phyloP scores from a whole-genome alignment of 2,329 filamentous ascomycete genomes.

The Fusarium falciforme region DNA sequence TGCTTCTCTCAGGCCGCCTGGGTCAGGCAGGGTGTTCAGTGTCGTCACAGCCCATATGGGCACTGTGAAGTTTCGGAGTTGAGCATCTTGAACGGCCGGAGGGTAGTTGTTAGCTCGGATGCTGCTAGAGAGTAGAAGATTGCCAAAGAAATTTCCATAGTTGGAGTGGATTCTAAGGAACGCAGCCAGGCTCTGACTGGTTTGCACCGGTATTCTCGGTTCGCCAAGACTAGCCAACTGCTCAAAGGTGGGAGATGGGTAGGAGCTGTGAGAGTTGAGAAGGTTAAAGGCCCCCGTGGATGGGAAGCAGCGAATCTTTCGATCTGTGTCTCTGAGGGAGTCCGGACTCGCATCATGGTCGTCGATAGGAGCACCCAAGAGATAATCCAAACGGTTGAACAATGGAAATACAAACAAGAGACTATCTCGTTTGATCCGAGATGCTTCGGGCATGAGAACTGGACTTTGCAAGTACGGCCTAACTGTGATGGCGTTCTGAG shows the following conservation, averaged over 20 bases:
- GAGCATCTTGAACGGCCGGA: neutral
- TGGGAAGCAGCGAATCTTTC: neutral
- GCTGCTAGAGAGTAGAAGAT: neutral
- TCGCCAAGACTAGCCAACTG: neutral
- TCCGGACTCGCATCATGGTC: neutral
- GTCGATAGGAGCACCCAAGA: neutral
- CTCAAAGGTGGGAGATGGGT: rapidly evolving
- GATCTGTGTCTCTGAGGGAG: neutral
- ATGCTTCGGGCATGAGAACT: neutral
- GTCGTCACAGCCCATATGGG: conserved; percentile 5
- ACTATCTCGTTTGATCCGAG: neutral
- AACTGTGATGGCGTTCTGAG: neutral
- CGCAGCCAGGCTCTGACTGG: rapidly evolving
- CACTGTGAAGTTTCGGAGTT: conserved; percentile 1
- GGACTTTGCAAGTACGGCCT: neutral
- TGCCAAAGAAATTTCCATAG: conserved; percentile 5
- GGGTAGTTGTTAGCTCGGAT: conserved; percentile 11
- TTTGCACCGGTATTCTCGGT: neutral
- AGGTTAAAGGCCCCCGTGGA: neutral
- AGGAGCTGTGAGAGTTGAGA: neutral
- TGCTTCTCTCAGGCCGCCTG: neutral
- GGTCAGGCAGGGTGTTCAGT: conserved; percentile 9
- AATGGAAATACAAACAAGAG: neutral
- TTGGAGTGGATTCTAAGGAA: neutral
- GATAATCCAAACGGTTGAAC: neutral